Percentiles rank a stretch among this genome's conserved stretches.
Conservation (phyloP, 768 basidiomycete genomes). For the Cubamyces sp. region DNA sequence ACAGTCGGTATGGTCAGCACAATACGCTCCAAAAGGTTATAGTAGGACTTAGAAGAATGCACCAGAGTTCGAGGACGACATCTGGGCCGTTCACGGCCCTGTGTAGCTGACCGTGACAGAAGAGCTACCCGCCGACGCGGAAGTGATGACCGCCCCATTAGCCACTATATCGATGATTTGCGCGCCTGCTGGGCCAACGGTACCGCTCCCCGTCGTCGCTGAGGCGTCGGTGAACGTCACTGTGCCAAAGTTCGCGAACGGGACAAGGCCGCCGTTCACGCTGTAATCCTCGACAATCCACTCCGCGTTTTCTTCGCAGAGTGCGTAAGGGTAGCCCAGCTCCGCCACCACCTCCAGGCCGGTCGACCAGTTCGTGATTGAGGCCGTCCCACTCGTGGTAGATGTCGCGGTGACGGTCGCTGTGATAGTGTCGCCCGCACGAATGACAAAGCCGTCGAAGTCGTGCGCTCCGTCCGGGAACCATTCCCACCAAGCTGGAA, state of each 20-base stretch:
- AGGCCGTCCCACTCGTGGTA: conserved; percentile 32
- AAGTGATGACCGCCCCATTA: conserved; percentile 36
- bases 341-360: conserved; percentile 35
- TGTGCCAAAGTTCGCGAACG: conserved; percentile 43
- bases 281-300: conserved; percentile 44
- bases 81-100: conserved; percentile 1
- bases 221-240: conserved; percentile 41
- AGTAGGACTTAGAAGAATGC: too few species aligned
- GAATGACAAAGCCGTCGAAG: conserved; percentile 37
- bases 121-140: conserved; percentile 29
- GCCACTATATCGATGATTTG: conserved; percentile 43
- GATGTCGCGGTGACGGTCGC: conserved; percentile 36
- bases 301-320: conserved; percentile 42
- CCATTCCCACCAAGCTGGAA: conserved; percentile 39
- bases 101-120: conserved; percentile 35
- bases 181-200: conserved; percentile 34
- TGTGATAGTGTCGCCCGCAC: conserved; percentile 36
- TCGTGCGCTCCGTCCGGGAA: conserved; percentile 39
- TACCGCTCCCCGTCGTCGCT: conserved; percentile 34
- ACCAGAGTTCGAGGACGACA: too few species aligned
- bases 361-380: conserved; percentile 34
- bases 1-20: too few species aligned
- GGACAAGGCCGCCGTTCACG: conserved; percentile 33
- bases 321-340: conserved; percentile 34
- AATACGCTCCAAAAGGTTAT: too few species aligned